A percentile compares a stretch with the other conserved stretches of the same genome.
These are phyloP conservation scores for Zizania palustris DNA, from an alignment of 202 grass and related monocot genomes.

Conservation along the genomic window DNA sequence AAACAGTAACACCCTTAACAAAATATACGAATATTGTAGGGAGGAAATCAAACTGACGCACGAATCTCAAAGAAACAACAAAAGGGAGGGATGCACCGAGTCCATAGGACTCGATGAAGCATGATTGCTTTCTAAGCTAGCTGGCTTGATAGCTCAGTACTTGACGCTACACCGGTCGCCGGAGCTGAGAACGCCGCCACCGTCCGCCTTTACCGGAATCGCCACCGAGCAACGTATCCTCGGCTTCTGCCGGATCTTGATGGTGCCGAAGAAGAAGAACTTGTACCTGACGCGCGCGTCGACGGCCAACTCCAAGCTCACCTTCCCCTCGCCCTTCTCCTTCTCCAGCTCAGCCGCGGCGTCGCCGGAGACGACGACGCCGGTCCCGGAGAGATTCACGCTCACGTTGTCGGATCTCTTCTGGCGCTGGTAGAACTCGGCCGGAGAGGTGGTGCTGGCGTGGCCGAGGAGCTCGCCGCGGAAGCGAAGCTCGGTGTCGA, in stretches of 20 bases:
- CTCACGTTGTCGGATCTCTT: conserved; percentile 34
- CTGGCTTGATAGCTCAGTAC: background rate
- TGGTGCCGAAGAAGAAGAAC: conserved; percentile 28
- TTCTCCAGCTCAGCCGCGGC: conserved; percentile 21
- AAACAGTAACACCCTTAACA: background rate
- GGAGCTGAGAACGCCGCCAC: conserved; percentile 20
- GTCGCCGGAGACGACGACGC: conserved; percentile 14
- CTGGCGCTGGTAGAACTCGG: conserved; percentile 48
- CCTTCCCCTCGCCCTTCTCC: conserved; percentile 28
- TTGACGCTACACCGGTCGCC: conserved; percentile 43
- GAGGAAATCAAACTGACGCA: background rate
- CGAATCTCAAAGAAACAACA: conserved; percentile 12
- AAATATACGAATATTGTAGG: background rate
- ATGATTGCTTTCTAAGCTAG: background rate
- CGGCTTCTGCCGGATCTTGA: conserved; percentile 60
- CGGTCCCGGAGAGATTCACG: conserved; percentile 36
- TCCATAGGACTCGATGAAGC: too few relatives aligned
- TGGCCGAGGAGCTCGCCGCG: conserved; percentile 33
- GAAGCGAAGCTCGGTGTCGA: conserved; percentile 44
- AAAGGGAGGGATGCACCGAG: background rate
- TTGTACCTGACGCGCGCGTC: conserved; percentile 43
- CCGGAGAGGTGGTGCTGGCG: background rate
- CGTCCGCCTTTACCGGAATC: conserved; percentile 45
- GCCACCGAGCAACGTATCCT: conserved; percentile 52
- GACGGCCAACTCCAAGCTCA: conserved; percentile 45